Percentiles rank a stretch among this genome's conserved stretches.
Evolutionary conservation across 352 stramenopile species (phyloP).

Genomic region (Globisporangium camurandrum): DNA sequence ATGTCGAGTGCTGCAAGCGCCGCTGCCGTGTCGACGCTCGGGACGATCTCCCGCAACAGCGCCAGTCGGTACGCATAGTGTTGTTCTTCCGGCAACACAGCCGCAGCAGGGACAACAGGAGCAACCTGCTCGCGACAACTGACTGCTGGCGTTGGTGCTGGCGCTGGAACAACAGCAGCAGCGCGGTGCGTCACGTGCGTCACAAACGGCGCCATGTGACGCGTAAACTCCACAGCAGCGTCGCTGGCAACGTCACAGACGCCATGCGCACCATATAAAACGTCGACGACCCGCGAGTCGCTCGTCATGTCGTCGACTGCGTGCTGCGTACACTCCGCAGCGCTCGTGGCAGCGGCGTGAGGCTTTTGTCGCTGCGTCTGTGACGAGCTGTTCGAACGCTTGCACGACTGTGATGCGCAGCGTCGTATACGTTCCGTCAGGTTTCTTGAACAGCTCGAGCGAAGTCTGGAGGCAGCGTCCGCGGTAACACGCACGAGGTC

Average conservation of each 20-base stretch:
- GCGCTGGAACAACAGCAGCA: constrained; percentile 6
- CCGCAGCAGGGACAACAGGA: constrained; percentile 11
- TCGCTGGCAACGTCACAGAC: constrained; percentile 10
- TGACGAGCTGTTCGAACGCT: constrained; percentile 70
- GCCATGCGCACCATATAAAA: constrained; percentile 4
- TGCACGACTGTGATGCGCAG: constrained; percentile 60
- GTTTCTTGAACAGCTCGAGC: constrained; percentile 42
- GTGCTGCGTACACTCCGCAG: neutral
- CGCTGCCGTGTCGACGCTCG: constrained; percentile 28
- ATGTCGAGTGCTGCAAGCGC: constrained; percentile 66
- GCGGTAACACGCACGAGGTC: constrained; percentile 60
- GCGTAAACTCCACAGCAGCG: constrained; percentile 5
- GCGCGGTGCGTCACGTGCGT: constrained; percentile 7
- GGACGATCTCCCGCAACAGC: constrained; percentile 70
- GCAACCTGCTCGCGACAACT: neutral
- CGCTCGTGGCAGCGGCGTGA: constrained; percentile 8
- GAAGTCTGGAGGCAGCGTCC: constrained; percentile 51
- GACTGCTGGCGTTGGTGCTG: constrained; percentile 6
- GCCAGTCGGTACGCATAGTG: constrained; percentile 65
- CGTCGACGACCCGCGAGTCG: constrained; percentile 9
- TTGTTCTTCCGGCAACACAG: constrained; percentile 44
- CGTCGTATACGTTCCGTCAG: constrained; percentile 25
- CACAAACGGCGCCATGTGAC: constrained; percentile 3
- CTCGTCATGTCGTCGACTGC: constrained; percentile 8
- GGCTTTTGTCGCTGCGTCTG: constrained; percentile 33